phyloP scores from a whole-genome alignment of 2,329 filamentous ascomycete species.

The Ambrosiella xylebori region DNA sequence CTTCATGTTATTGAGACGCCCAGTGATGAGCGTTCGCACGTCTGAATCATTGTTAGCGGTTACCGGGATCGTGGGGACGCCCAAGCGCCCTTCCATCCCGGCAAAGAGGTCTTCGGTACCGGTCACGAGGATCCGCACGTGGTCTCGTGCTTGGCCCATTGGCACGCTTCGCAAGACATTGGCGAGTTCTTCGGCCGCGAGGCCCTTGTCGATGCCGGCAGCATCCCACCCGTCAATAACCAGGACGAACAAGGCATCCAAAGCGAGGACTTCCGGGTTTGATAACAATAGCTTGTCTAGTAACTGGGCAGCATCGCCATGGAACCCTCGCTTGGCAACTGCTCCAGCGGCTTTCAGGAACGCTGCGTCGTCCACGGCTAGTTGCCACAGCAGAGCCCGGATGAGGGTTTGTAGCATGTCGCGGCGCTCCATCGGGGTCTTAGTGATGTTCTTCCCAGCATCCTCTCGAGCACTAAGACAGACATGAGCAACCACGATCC shows the following conservation, averaged over 20 bases:
- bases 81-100: not conserved
- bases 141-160: not conserved
- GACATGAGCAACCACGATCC: not conserved
- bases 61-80: not conserved
- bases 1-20: not conserved
- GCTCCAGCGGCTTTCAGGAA: conserved; percentile 1
- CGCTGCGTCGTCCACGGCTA: not conserved
- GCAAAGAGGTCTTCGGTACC: not conserved
- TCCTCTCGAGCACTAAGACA: not conserved
- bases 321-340: not conserved
- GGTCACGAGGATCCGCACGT: not conserved
- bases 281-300: not conserved
- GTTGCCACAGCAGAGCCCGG: not conserved
- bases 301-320: not conserved
- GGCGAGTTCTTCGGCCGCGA: not conserved
- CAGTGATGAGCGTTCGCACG: not conserved
- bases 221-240: conserved; percentile 1
- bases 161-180: not conserved
- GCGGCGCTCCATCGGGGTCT: not conserved
- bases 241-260: not conserved
- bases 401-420: not conserved
- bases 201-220: not conserved
- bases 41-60: not conserved
- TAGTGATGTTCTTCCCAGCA: not conserved
- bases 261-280: not conserved